A percentile compares a stretch with the other conserved stretches of the same genome.
These are phyloP conservation scores for Rhytidhysteron rufulum DNA, from an alignment of 2,329 filamentous ascomycete species.

Conservation along the genomic window DNA sequence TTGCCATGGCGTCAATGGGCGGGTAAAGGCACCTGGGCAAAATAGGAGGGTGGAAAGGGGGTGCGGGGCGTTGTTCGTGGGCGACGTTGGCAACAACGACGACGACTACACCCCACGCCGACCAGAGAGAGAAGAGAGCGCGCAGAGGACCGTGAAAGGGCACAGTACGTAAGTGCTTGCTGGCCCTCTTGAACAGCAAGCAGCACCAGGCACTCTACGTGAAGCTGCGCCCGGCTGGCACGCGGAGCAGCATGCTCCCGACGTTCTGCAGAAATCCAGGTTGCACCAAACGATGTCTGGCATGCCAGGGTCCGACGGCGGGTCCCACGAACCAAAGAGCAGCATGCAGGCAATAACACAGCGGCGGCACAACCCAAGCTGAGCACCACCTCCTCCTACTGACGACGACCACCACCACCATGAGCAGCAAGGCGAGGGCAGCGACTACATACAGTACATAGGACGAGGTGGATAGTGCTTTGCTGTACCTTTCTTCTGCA, in stretches of 20 bases:
- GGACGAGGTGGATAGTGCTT: background rate
- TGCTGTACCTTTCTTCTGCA: background rate
- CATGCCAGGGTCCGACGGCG: constrained; percentile 7
- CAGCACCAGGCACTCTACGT: constrained; percentile 5
- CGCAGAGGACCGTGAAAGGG: too few relatives aligned
- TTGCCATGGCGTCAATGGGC: too few relatives aligned
- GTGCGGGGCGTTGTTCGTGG: too few relatives aligned
- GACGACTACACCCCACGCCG: too few relatives aligned
- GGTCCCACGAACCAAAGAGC: background rate
- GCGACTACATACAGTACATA: too few relatives aligned
- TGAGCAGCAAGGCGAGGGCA: constrained; percentile 5
- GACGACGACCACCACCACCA: too few relatives aligned
- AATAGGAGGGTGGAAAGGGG: too few relatives aligned
- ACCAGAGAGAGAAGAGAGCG: too few relatives aligned
- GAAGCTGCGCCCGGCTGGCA: constrained; percentile 7
- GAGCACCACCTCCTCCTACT: too few relatives aligned
- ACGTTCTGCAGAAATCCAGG: constrained; percentile 6
- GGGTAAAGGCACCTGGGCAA: too few relatives aligned
- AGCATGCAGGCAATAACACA: constrained; percentile 5
- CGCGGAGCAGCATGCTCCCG: constrained; percentile 10
- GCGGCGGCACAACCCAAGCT: background rate
- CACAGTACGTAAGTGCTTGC: too few relatives aligned
- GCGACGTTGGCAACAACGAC: too few relatives aligned
- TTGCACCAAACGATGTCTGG: constrained; percentile 7
- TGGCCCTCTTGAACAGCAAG: background rate